Conservation (phyloP, 257 asterid genomes). For the Nicotiana otophora region DNA sequence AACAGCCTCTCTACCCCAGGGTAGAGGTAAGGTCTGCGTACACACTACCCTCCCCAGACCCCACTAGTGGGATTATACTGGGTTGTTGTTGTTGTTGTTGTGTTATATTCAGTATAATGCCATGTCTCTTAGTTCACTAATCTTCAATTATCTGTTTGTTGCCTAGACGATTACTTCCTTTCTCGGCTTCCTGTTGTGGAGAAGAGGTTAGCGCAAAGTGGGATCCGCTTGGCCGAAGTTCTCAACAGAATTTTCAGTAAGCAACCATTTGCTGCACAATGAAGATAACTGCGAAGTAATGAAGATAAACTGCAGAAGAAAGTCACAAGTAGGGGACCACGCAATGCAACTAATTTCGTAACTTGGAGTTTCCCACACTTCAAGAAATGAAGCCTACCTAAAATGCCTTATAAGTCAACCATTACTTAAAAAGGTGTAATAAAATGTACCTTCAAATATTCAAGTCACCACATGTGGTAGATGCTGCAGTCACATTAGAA, state of each 20-base stretch:
- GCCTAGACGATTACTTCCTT: slow-evolving; percentile 69
- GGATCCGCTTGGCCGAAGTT: slow-evolving; percentile 78
- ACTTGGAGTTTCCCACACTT: slow-evolving; percentile 30
- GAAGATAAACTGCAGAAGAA: slow-evolving; percentile 12
- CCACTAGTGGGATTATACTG: no score
- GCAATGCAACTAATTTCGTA: slow-evolving; percentile 7
- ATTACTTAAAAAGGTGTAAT: neutral
- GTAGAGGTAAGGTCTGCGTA: no score
- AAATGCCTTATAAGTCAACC: slow-evolving; percentile 14
- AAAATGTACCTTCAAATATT: slow-evolving; percentile 1
- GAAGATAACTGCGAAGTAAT: slow-evolving; percentile 10
- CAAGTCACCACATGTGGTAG: neutral
- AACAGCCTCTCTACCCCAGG: no score
- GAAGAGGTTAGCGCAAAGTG: slow-evolving; percentile 68
- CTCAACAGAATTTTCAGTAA: slow-evolving; percentile 61
- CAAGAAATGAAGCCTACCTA: slow-evolving; percentile 13
- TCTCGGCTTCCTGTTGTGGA: slow-evolving; percentile 83
- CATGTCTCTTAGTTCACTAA: neutral
- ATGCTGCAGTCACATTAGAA: slow-evolving; percentile 10
- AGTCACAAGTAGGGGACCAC: slow-evolving; percentile 7
- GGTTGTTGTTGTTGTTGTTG: no score
- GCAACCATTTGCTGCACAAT: slow-evolving; percentile 40
- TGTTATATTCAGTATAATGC: neutral
- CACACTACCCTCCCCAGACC: no score
- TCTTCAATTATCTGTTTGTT: neutral